phyloP scores from a whole-genome alignment of 2,329 filamentous ascomycete genomes.

The Hansfordia pulvinata region DNA sequence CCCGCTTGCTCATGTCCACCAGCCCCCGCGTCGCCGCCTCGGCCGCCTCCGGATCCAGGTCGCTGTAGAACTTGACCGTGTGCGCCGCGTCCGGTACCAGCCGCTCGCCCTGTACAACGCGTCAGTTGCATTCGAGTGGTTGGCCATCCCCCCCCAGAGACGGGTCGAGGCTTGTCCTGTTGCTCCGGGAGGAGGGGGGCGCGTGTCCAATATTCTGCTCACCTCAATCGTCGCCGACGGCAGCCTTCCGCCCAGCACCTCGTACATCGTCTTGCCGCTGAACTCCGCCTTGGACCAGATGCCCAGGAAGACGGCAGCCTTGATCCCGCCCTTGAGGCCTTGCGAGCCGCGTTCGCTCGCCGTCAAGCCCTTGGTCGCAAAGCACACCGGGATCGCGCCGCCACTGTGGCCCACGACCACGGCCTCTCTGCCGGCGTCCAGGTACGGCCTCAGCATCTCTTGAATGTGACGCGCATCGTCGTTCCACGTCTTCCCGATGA shows the following conservation, averaged over 20 bases:
- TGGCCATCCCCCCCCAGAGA: neutral
- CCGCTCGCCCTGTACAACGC: neutral
- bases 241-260: conserved; percentile 6
- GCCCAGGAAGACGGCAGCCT: conserved; percentile 14
- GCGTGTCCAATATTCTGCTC: neutral
- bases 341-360: conserved; percentile 10
- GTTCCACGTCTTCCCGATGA: conserved; percentile 10
- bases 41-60: conserved; percentile 1
- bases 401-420: conserved; percentile 12
- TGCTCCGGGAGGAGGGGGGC: neutral
- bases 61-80: conserved; percentile 2
- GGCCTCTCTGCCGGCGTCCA: conserved; percentile 10
- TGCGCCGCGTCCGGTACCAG: neutral
- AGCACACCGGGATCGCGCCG: conserved; percentile 14
- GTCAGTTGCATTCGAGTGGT: neutral
- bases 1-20: conserved; percentile 7
- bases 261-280: conserved; percentile 7
- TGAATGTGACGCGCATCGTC: conserved; percentile 10
- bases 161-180: neutral
- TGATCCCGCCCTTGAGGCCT: conserved; percentile 15
- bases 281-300: conserved; percentile 13
- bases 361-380: conserved; percentile 11
- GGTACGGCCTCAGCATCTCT: conserved; percentile 6
- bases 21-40: neutral
- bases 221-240: conserved; percentile 7